These are phyloP conservation scores for Moniliella sp. DNA, from an alignment of 1,284 basidiomycete species.

Conservation along the genomic window DNA sequence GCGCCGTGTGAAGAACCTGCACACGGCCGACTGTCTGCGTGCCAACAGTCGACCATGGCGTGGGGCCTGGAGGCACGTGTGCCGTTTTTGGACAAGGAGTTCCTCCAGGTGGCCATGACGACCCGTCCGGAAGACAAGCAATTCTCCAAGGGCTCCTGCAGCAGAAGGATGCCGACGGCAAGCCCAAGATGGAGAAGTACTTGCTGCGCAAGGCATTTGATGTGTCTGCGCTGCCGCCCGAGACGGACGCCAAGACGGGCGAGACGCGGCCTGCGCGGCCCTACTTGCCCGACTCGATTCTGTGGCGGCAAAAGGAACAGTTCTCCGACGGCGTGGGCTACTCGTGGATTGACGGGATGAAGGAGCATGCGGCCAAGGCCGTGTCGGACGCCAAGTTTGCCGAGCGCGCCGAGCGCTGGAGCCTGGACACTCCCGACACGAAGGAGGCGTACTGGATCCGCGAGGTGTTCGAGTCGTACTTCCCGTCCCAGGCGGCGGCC, in stretches of 20 bases:
- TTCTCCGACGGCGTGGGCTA: constrained; percentile 98
- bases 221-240: constrained; percentile 28
- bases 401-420: constrained; percentile 54
- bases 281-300: constrained; percentile 76
- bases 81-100: constrained; percentile 90
- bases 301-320: constrained; percentile 98
- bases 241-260: not conserved
- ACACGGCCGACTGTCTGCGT: constrained; percentile 87
- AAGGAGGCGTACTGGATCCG: constrained; percentile 93
- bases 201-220: constrained; percentile 95
- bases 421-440: constrained; percentile 67
- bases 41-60: constrained; percentile 99
- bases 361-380: constrained; percentile 54
- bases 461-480: constrained; percentile 61
- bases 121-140: constrained; percentile 68
- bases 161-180: constrained; percentile 42
- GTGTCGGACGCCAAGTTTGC: constrained; percentile 67
- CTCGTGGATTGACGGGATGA: constrained; percentile 99
- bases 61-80: constrained; percentile 98
- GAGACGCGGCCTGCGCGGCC: constrained; percentile 35
- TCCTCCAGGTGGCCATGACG: constrained; percentile 84
- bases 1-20: constrained; percentile 85
- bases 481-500: constrained; percentile 62
- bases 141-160: constrained; percentile 65
- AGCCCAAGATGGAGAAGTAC: constrained; percentile 44